phyloP scores from a whole-genome alignment of 176 grass and related monocot species.

The Oryza glaberrima region DNA sequence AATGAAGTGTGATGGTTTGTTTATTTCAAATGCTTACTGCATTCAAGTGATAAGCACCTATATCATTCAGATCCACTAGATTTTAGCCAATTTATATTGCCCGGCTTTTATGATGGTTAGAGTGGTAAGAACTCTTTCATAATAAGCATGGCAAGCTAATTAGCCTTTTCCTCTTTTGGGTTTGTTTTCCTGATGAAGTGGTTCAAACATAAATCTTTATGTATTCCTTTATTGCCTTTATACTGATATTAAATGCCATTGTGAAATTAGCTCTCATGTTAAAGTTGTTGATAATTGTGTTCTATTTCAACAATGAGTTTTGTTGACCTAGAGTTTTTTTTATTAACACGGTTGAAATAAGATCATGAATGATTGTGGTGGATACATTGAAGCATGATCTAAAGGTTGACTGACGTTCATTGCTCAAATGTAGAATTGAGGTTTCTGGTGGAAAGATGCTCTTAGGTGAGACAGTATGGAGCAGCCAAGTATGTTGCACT shows the following conservation, averaged over 20 bases:
- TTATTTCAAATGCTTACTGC: constrained; percentile 3
- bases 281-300: background rate
- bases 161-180: background rate
- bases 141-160: constrained; percentile 14
- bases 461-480: background rate
- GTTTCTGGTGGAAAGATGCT: background rate
- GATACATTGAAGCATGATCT: background rate
- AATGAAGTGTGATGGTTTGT: constrained; percentile 8
- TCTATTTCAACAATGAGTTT: background rate
- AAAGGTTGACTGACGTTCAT: background rate
- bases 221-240: constrained; percentile 4
- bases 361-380: background rate
- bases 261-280: background rate
- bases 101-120: constrained; percentile 20
- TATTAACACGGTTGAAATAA: background rate
- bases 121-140: background rate
- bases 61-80: background rate
- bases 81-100: constrained; percentile 12
- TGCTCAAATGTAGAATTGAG: background rate
- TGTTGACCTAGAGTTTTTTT: constrained; percentile 14
- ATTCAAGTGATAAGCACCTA: constrained; percentile 15
- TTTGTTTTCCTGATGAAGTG: constrained; percentile 2
- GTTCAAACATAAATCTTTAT: background rate
- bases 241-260: background rate
- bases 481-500: background rate